A percentile compares a stretch with the other conserved stretches of the same genome.
phyloP scores from a whole-genome alignment of 1,284 basidiomycete genomes.

The Blastosporella zonata region DNA sequence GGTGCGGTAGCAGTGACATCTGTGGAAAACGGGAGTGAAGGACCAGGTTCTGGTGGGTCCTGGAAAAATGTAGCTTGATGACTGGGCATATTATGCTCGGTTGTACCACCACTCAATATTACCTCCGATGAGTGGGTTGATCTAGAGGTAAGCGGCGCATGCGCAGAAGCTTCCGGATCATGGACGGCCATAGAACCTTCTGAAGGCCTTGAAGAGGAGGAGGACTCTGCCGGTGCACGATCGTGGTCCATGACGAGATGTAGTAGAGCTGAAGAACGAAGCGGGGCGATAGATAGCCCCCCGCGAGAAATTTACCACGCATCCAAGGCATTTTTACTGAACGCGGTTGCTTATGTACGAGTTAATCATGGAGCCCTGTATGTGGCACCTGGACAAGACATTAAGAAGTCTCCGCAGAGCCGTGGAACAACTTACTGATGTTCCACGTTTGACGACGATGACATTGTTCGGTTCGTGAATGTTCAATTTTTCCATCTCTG shows the following conservation, averaged over 20 bases:
- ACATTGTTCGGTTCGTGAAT: conserved; percentile 6
- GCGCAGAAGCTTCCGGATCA: neutral
- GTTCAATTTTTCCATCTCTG: neutral
- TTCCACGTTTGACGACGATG: neutral
- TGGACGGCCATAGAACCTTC: neutral
- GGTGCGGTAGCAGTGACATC: neutral
- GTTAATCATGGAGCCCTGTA: neutral
- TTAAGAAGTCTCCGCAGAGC: neutral
- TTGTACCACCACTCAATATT: neutral
- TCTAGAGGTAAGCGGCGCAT: neutral
- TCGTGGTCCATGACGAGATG: conserved; percentile 9
- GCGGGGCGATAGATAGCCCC: neutral
- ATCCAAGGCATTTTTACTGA: conserved; percentile 10
- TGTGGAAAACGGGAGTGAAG: neutral
- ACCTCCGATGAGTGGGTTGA: neutral
- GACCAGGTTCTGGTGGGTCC: neutral
- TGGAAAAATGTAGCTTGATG: neutral
- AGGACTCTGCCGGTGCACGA: conserved; percentile 6
- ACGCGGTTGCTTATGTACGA: neutral
- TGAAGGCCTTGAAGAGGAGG: neutral
- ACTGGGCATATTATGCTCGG: neutral
- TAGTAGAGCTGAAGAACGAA: neutral
- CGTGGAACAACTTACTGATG: neutral
- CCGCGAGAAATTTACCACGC: conserved; percentile 7
- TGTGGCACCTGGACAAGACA: neutral